These are phyloP conservation scores for Salix purpurea DNA, from an alignment of 345 rosid genomes.

Conservation along the genomic window DNA sequence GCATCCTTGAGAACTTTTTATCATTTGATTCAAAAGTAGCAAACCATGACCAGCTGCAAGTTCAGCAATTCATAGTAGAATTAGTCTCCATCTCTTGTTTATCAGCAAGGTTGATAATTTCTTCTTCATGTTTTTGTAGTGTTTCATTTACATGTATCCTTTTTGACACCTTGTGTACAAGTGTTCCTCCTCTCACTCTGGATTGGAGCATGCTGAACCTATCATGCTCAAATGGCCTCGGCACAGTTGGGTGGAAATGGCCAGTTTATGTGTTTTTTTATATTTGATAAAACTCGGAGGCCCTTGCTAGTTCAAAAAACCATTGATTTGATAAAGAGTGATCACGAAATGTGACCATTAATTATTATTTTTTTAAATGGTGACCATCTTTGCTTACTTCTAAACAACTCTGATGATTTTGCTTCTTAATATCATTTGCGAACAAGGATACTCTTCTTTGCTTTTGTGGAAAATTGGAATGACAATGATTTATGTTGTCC, in stretches of 20 bases:
- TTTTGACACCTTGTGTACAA: background rate
- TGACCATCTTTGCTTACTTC: background rate
- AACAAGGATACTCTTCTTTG: background rate
- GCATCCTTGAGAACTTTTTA: background rate
- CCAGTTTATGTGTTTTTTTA: background rate
- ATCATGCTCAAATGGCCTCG: no score
- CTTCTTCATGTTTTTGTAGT: background rate
- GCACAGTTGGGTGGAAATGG: background rate
- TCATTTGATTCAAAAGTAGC: background rate
- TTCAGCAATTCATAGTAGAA: background rate
- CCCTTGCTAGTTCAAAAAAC: background rate
- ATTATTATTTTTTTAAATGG: background rate
- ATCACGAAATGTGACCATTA: background rate
- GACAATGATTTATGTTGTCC: background rate
- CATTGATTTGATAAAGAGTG: background rate
- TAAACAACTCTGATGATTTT: background rate
- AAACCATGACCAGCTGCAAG: background rate
- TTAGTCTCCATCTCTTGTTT: background rate
- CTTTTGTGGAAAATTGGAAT: background rate
- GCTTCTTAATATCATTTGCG: background rate
- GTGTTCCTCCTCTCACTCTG: background rate
- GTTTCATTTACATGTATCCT: background rate
- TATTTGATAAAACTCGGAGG: background rate
- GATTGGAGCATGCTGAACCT: background rate
- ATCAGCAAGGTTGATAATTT: background rate